Evolutionary conservation across 2,329 filamentous ascomycete genomes (phyloP).

Genomic region (Colletotrichum neosansevieriae): DNA sequence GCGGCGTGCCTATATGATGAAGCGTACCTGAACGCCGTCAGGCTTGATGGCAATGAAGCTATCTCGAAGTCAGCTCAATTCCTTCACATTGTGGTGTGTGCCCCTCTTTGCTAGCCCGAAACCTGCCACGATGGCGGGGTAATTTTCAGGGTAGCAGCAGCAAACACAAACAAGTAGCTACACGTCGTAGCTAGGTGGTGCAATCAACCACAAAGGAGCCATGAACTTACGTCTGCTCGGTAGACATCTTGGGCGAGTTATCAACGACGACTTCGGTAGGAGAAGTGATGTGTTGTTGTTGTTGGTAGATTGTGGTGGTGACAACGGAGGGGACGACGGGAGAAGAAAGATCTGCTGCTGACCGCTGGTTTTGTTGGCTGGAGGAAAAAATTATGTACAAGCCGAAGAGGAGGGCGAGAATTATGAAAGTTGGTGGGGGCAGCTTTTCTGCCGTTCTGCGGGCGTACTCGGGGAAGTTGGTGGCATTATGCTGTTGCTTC

Average conservation of each 20-base stretch:
- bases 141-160: slow-evolving; percentile 33
- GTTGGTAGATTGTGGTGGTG: slow-evolving; percentile 41
- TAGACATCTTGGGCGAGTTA: slow-evolving; percentile 70
- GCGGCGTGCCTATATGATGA: slow-evolving; percentile 23
- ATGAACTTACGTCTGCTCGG: slow-evolving; percentile 85
- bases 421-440: slow-evolving; percentile 58
- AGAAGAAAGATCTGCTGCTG: slow-evolving; percentile 45
- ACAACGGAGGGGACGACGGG: slow-evolving; percentile 35
- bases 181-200: neutral
- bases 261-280: slow-evolving; percentile 42
- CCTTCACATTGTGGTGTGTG: slow-evolving; percentile 25
- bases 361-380: slow-evolving; percentile 42
- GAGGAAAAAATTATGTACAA: slow-evolving; percentile 52
- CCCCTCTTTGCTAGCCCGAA: slow-evolving; percentile 34
- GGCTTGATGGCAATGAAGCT: slow-evolving; percentile 99
- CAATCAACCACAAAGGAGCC: slow-evolving; percentile 41
- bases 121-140: slow-evolving; percentile 49
- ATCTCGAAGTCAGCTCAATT: slow-evolving; percentile 34
- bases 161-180: neutral
- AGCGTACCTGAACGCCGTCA: slow-evolving; percentile 94
- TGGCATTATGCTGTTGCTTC: slow-evolving; percentile 39
- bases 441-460: slow-evolving; percentile 53
- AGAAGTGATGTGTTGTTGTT: slow-evolving; percentile 43
- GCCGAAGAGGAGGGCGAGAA: slow-evolving; percentile 53
- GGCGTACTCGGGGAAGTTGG: slow-evolving; percentile 31